Evolutionary conservation across 2,329 filamentous ascomycete genomes (phyloP).

Genomic region (Periglandula ipomoeae): DNA sequence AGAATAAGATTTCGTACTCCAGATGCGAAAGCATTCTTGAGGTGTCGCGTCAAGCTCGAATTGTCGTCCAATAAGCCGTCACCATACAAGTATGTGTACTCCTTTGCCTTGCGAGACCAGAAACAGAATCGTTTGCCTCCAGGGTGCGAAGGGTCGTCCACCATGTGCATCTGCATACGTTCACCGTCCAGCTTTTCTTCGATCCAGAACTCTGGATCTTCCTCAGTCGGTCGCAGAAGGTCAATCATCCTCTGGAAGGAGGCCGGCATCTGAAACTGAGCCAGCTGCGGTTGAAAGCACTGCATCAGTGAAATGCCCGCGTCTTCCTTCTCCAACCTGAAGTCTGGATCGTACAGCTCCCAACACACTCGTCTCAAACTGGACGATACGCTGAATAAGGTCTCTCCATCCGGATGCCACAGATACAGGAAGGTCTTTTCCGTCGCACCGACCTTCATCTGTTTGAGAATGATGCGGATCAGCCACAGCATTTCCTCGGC

Average conservation of each 20-base stretch:
- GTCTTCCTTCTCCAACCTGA: constrained; percentile 67
- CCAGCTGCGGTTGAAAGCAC: constrained; percentile 92
- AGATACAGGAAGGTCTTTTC: constrained; percentile 81
- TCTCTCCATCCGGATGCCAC: constrained; percentile 72
- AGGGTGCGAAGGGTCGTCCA: constrained; percentile 54
- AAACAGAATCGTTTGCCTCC: constrained; percentile 73
- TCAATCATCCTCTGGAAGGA: constrained; percentile 70
- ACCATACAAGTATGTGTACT: constrained; percentile 93
- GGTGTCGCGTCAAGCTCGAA: constrained; percentile 69
- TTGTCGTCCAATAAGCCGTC: constrained; percentile 63
- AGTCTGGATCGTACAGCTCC: constrained; percentile 69
- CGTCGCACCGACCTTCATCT: constrained; percentile 65
- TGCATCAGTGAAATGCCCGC: constrained; percentile 76
- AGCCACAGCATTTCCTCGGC: constrained; percentile 90
- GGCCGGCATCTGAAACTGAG: constrained; percentile 78
- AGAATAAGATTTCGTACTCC: constrained; percentile 81
- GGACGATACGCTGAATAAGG: constrained; percentile 81
- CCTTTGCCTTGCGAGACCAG: constrained; percentile 93
- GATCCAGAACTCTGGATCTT: constrained; percentile 81
- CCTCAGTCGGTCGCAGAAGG: constrained; percentile 53
- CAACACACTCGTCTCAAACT: constrained; percentile 87
- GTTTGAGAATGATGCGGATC: constrained; percentile 82
- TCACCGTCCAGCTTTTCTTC: constrained; percentile 97
- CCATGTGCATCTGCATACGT: constrained; percentile 93
- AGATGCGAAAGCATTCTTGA: constrained; percentile 66